These are phyloP conservation scores for Kurtzmaniella quercitrusa DNA, from an alignment of 1,139 yeast genomes.

Conservation along the genomic window DNA sequence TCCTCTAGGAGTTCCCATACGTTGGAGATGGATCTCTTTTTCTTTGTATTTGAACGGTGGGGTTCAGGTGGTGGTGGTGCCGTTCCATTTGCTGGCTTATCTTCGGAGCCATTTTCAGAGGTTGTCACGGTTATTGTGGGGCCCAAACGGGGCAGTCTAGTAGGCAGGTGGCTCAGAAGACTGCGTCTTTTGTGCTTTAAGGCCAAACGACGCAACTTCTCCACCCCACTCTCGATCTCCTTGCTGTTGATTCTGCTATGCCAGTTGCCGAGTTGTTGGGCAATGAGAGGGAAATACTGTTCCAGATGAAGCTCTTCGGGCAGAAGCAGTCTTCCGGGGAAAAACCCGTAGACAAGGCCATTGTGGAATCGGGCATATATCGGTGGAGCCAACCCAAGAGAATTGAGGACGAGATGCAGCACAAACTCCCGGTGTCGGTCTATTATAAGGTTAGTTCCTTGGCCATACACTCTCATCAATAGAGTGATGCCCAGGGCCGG, in stretches of 20 bases:
- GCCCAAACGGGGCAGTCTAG: slow-evolving; percentile 8
- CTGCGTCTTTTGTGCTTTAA: slow-evolving; percentile 15
- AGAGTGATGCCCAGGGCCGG: slow-evolving; percentile 31
- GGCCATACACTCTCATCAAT: slow-evolving; percentile 70
- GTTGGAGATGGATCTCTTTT: slow-evolving; percentile 34
- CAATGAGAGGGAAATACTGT: slow-evolving; percentile 52
- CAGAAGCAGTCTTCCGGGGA: slow-evolving; percentile 62
- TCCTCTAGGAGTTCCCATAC: slow-evolving; percentile 58
- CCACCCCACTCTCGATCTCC: slow-evolving; percentile 50
- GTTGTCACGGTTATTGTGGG: background rate
- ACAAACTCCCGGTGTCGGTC: slow-evolving; percentile 76
- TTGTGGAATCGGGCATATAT: slow-evolving; percentile 67
- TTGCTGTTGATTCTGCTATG: slow-evolving; percentile 46
- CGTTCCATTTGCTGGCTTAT: slow-evolving; percentile 5
- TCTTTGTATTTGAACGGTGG: background rate
- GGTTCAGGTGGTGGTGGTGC: background rate
- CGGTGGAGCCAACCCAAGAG: slow-evolving; percentile 63
- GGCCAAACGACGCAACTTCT: slow-evolving; percentile 35
- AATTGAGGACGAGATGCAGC: slow-evolving; percentile 60
- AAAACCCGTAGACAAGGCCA: slow-evolving; percentile 69
- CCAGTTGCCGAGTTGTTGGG: slow-evolving; percentile 71
- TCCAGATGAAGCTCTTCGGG: slow-evolving; percentile 50
- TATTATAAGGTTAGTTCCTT: slow-evolving; percentile 68
- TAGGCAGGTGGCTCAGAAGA: slow-evolving; percentile 4
- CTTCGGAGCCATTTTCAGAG: background rate